Evolutionary conservation across 805 yeast genomes (phyloP), one percentile per base, ranked within the genome.

Genomic region (Yamadazyma kitorensis): DNA sequence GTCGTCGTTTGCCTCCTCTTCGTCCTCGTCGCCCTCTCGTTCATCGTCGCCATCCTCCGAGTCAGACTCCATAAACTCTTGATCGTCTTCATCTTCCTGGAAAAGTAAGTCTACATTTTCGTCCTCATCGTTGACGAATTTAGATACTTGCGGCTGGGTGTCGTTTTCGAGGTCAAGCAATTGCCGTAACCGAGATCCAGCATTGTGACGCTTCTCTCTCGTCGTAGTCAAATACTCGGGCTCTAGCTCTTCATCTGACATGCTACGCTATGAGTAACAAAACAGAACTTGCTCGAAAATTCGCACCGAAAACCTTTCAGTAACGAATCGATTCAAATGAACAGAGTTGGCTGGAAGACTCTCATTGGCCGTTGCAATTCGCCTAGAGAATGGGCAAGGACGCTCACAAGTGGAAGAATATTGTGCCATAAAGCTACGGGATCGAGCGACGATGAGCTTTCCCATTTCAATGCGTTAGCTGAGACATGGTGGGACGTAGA

Each of bases 401-500:
- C n/a, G n/a, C n/a, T n/a, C n/a, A n/a, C n/a, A n/a, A n/a, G n/a
- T n/a, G n/a, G n/a, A n/a, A n/a, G n/a, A n/a, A n/a, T n/a, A n/a
- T n/a, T n/a, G n/a, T 2, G 2, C 18, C 45, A 41, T 24, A 17
- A 19, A 17, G 22, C 35, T 4, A 64, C 70, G 4, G 52, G 74
- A 4, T 70, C 78, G 4, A 71, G 79, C 0, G 63, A 61, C 6
- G 77, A 79, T 5, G 98, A 91, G 54, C 68, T 81, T 56, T 60
- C 72, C 7, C 98, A 93, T 58, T 93, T 93, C 60, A 79, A 85
- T 47, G 76, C 81, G 21, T 68, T 93, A 28, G 98, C 99, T 1
- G 69, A 82, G n/a, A 61, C 86, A n/a, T 93, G 99, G 99, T 93
- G 99, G 98, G 96, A 93, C 49, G 79, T 85, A 10, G 62, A 80